These are phyloP conservation scores for Stagonosporopsis cucurbitacearum DNA, from an alignment of 2,329 filamentous ascomycete species.

Conservation along the genomic window DNA sequence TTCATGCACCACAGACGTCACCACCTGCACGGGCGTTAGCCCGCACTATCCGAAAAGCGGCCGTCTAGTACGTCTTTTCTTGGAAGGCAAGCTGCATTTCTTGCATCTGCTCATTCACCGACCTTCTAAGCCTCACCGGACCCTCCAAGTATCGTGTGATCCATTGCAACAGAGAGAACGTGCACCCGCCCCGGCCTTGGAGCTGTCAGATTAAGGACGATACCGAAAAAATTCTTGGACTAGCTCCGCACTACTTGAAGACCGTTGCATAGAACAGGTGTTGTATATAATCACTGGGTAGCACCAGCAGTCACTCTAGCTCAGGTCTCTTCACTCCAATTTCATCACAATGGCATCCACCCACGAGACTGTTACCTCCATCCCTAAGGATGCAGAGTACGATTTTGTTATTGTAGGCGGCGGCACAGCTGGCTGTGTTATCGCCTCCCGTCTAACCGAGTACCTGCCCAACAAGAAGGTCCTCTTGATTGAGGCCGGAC, in stretches of 20 bases:
- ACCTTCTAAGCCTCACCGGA: constrained; percentile 23
- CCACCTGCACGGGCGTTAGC: constrained; percentile 29
- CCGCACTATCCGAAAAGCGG: constrained; percentile 32
- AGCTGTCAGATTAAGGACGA: constrained; percentile 15
- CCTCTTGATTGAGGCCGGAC: constrained; percentile 85
- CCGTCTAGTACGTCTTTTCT: constrained; percentile 37
- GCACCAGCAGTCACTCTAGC: not conserved
- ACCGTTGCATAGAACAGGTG: not conserved
- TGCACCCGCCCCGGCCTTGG: constrained; percentile 8
- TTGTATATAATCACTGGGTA: constrained; percentile 15
- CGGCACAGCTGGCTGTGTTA: constrained; percentile 84
- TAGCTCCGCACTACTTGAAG: constrained; percentile 18
- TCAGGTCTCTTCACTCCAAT: constrained; percentile 4
- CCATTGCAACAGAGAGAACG: constrained; percentile 8
- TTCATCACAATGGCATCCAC: constrained; percentile 53
- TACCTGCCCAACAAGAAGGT: constrained; percentile 84
- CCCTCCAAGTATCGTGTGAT: constrained; percentile 15
- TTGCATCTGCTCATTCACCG: constrained; percentile 31
- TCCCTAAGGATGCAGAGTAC: constrained; percentile 69
- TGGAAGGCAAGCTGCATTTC: constrained; percentile 37
- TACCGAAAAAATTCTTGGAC: constrained; percentile 17
- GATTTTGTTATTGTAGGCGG: constrained; percentile 88
- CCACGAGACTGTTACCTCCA: constrained; percentile 61
- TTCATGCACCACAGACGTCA: constrained; percentile 17
- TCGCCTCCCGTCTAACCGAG: constrained; percentile 78